Evolutionary conservation across 2,329 filamentous ascomycete species (phyloP).

Genomic region (Aureobasidium mangrovei): DNA sequence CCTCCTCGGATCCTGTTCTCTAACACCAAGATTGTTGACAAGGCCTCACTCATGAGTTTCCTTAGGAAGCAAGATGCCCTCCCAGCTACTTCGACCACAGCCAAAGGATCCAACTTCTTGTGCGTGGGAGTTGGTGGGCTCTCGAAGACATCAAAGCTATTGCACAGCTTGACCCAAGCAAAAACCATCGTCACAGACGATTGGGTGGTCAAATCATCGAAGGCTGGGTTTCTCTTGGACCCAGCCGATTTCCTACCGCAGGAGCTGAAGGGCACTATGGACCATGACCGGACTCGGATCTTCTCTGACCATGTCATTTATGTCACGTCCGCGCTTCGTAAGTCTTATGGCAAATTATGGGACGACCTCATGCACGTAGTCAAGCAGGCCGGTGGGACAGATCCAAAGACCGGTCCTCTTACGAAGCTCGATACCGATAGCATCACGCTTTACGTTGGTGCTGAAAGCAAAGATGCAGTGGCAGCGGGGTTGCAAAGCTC

Average conservation of each 20-base stretch:
- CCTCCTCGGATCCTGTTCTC: constrained; percentile 2
- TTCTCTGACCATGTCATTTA: constrained; percentile 2
- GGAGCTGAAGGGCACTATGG: background rate
- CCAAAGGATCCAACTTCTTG: background rate
- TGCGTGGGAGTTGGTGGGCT: constrained; percentile 2
- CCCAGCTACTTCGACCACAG: background rate
- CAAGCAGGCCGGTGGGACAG: constrained; percentile 3
- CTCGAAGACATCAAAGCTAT: constrained; percentile 5
- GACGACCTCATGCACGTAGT: constrained; percentile 3
- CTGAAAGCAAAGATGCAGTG: constrained; percentile 1
- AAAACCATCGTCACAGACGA: constrained; percentile 8
- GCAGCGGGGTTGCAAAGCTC: background rate
- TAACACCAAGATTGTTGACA: background rate
- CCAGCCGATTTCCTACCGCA: background rate
- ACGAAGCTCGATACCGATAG: background rate
- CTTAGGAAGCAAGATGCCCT: background rate
- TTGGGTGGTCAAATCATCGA: constrained; percentile 3
- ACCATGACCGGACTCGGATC: background rate
- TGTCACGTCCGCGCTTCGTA: background rate
- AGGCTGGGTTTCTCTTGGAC: background rate
- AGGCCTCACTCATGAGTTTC: background rate
- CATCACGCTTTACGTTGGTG: background rate
- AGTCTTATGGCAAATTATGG: background rate
- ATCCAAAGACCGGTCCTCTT: background rate
- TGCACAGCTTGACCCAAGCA: background rate